phyloP scores from a whole-genome alignment of 1,284 basidiomycete genomes.

The Tilletia walkeri region DNA sequence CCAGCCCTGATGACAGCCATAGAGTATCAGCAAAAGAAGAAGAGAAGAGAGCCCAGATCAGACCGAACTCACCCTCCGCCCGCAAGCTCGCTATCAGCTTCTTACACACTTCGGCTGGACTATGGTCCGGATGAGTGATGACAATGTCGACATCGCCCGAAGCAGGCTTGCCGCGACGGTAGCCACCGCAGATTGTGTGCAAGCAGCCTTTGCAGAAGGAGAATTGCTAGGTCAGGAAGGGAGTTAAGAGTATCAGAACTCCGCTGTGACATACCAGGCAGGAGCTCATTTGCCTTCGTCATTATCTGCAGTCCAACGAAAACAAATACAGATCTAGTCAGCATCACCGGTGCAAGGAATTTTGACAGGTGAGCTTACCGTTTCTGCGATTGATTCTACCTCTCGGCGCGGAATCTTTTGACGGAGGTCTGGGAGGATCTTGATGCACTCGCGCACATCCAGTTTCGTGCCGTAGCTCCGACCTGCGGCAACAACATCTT shows the following conservation, averaged over 20 bases:
- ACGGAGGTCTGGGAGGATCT: slow-evolving; percentile 37
- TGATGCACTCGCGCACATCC: slow-evolving; percentile 27
- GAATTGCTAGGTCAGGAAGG: not conserved
- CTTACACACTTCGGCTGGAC: not conserved
- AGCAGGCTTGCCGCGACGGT: slow-evolving; percentile 35
- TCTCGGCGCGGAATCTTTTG: slow-evolving; percentile 33
- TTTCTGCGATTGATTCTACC: slow-evolving; percentile 30
- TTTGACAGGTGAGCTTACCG: slow-evolving; percentile 15
- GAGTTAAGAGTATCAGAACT: not conserved
- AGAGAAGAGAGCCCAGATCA: not conserved
- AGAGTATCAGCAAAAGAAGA: no score
- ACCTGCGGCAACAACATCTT: slow-evolving; percentile 33
- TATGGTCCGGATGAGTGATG: slow-evolving; percentile 26
- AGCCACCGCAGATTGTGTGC: slow-evolving; percentile 42
- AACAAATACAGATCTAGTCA: not conserved
- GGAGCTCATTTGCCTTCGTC: slow-evolving; percentile 22
- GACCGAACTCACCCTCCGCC: slow-evolving; percentile 12
- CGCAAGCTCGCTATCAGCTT: not conserved
- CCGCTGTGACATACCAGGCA: not conserved
- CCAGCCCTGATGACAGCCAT: slow-evolving; percentile 17
- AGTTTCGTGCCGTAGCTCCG: slow-evolving; percentile 13
- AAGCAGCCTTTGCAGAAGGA: not conserved
- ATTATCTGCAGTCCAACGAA: slow-evolving; percentile 15
- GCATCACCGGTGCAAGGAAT: not conserved
- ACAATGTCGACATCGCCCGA: slow-evolving; percentile 44